Base-by-base conservation (phyloP, 2,329 filamentous ascomycete genomes). In the Kalmusia sp. region DNA sequence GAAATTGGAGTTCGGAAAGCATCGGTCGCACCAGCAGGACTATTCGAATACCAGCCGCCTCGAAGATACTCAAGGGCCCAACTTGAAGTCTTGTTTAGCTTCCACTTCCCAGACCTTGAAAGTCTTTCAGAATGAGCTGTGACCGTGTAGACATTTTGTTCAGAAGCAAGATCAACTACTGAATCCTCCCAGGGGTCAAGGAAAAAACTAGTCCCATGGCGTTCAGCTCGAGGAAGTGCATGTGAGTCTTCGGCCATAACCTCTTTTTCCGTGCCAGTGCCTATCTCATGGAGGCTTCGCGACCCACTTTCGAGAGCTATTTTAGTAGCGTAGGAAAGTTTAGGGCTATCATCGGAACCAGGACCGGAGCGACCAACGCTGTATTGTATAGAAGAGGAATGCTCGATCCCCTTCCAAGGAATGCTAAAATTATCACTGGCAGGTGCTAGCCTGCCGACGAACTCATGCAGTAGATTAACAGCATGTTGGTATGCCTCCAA, bases 41-140 rank as follows among this genome's bases (percentile, higher is more conserved):
- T 49, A 24, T 40, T 48, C 4, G 43, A 37, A 27, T 49, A 27
- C 50, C 43, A 52, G 22, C 54, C 54, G 6, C 54, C 54, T 22
- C 54, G 54, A 17, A 56, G 54, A 46, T 56, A 56, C 35, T 56
- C 54, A 24, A 56, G 33, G 21, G 52, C 50, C 54, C 54, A 56
- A 31, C 49, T 46, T 25, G 44, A 37, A 15, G 46, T 47, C 4
- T 49, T 21, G 31, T 46, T 56, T 2, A 12, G 21, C 33, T 38
- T 49, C 8, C 17, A 27, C 14, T 31, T 31, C 7, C 12, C 28
- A 28, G 21, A 15, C 7, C 4, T 15, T 5, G 17, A 22, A 3
- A 21, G 8, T 39, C 17, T 14, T 11, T 22, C 19, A n/a, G n/a
- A n/a, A n/a, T n/a, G n/a, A n/a, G n/a, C n/a, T n/a, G n/a, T n/a